A percentile compares a stretch with the other conserved stretches of the same genome.
phyloP scores from a whole-genome alignment of 352 stramenopile genomes.

The Phytophthora pisi region DNA sequence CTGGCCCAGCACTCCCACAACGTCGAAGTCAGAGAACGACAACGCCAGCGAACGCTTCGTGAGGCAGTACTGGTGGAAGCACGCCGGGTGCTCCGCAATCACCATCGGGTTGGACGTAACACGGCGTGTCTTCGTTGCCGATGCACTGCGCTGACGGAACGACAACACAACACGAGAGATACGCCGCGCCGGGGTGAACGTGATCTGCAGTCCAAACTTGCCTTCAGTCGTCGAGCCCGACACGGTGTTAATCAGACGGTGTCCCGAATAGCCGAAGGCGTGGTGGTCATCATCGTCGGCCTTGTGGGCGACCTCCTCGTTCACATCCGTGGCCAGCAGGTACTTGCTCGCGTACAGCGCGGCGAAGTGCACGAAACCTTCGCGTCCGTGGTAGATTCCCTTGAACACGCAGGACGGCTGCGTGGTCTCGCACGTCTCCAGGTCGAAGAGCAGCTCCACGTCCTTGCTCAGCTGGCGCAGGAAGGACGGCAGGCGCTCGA shows the following conservation, averaged over 20 bases:
- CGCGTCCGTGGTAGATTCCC: slow-evolving; percentile 85
- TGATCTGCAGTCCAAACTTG: slow-evolving; percentile 81
- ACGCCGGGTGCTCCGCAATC: slow-evolving; percentile 76
- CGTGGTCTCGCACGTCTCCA: slow-evolving; percentile 75
- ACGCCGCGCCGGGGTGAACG: slow-evolving; percentile 80
- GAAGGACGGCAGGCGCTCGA: slow-evolving; percentile 67
- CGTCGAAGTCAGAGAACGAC: slow-evolving; percentile 87
- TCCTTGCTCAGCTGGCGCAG: slow-evolving; percentile 88
- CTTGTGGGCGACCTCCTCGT: slow-evolving; percentile 56
- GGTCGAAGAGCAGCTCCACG: slow-evolving; percentile 82
- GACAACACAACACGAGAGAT: slow-evolving; percentile 86
- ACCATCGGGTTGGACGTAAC: slow-evolving; percentile 78
- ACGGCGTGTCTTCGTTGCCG: slow-evolving; percentile 47
- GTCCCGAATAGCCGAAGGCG: slow-evolving; percentile 56
- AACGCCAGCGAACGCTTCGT: slow-evolving; percentile 84
- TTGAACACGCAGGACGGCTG: slow-evolving; percentile 88
- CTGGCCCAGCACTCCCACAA: slow-evolving; percentile 83
- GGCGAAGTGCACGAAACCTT: slow-evolving; percentile 87
- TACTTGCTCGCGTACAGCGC: slow-evolving; percentile 86
- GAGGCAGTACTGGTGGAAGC: slow-evolving; percentile 84
- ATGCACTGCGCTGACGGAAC: slow-evolving; percentile 70
- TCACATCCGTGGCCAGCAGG: slow-evolving; percentile 56
- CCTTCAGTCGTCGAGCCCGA: slow-evolving; percentile 76
- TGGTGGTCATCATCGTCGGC: slow-evolving; percentile 82
- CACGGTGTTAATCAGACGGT: slow-evolving; percentile 76